These are phyloP conservation scores for Wallacemonas rigidus DNA, from an alignment of 208 protist genomes.

Conservation along the genomic window DNA sequence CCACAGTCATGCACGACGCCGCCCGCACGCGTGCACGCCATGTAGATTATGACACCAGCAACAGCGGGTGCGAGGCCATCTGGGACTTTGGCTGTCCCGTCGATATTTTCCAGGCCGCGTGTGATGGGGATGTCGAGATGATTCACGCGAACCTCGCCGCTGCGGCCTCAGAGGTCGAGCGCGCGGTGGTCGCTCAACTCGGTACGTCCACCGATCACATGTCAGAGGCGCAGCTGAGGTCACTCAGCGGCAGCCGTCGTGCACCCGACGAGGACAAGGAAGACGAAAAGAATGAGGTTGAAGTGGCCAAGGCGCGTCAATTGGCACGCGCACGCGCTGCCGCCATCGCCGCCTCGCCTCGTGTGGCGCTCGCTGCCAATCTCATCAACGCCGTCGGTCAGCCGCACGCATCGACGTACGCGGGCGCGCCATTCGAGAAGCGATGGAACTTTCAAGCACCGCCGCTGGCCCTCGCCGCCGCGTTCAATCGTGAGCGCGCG, in stretches of 20 bases:
- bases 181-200: not conserved
- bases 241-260: not conserved
- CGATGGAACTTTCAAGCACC: conserved; percentile 72
- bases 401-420: conserved; percentile 59
- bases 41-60: not conserved
- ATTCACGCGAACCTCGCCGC: conserved; percentile 33
- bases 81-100: conserved; percentile 16
- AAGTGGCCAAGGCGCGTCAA: not conserved
- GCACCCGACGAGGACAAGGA: not conserved
- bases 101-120: conserved; percentile 78
- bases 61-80: conserved; percentile 1
- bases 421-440: conserved; percentile 71
- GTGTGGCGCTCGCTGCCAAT: conserved; percentile 1
- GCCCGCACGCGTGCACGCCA: conserved; percentile 14
- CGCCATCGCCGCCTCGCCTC: conserved; percentile 1
- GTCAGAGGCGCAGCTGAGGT: not conserved
- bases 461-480: conserved; percentile 75
- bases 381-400: conserved; percentile 68
- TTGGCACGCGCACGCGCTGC: not conserved
- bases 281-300: not conserved
- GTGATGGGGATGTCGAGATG: conserved; percentile 66
- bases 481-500: conserved; percentile 77
- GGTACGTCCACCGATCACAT: not conserved
- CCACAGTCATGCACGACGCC: conserved; percentile 12
- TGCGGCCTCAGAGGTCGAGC: conserved; percentile 12